Conservation (phyloP, 169 alveolate species). For the Cryptosporidium viatorum region DNA sequence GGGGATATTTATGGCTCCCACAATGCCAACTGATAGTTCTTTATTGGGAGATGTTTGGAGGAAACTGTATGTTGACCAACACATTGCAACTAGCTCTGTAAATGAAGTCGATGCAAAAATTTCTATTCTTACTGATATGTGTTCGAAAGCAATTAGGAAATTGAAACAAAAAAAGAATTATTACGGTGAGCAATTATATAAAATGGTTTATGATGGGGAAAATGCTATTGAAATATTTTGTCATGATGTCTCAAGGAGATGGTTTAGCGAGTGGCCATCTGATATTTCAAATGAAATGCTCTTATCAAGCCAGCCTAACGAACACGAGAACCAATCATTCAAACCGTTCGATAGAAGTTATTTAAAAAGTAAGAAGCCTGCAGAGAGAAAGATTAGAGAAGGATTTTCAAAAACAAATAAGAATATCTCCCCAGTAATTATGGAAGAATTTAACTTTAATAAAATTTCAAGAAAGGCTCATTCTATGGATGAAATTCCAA, state of each 20-base stretch:
- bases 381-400: slow-evolving; percentile 8
- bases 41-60: slow-evolving; percentile 67
- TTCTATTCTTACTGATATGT: slow-evolving; percentile 38
- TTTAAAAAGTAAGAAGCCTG: slow-evolving; percentile 1
- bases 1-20: slow-evolving; percentile 58
- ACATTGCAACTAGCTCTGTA: slow-evolving; percentile 45
- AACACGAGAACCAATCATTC: background rate
- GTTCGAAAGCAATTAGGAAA: slow-evolving; percentile 14
- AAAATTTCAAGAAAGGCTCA: background rate
- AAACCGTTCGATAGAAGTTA: slow-evolving; percentile 42
- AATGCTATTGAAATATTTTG: slow-evolving; percentile 44
- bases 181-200: slow-evolving; percentile 33
- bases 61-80: slow-evolving; percentile 22
- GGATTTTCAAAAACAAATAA: slow-evolving; percentile 28
- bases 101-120: slow-evolving; percentile 34
- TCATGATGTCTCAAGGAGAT: slow-evolving; percentile 43
- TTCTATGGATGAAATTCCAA: slow-evolving; percentile 10
- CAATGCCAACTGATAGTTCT: slow-evolving; percentile 58
- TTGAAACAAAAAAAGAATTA: slow-evolving; percentile 39
- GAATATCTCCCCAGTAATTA: slow-evolving; percentile 12
- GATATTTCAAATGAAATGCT: slow-evolving; percentile 40
- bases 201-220: slow-evolving; percentile 40
- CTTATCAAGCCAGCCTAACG: background rate
- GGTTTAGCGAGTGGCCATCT: slow-evolving; percentile 70
- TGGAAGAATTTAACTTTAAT: slow-evolving; percentile 24